Conservation (phyloP, 129 eudicot species). For the Chrysanthemum makinoi region DNA sequence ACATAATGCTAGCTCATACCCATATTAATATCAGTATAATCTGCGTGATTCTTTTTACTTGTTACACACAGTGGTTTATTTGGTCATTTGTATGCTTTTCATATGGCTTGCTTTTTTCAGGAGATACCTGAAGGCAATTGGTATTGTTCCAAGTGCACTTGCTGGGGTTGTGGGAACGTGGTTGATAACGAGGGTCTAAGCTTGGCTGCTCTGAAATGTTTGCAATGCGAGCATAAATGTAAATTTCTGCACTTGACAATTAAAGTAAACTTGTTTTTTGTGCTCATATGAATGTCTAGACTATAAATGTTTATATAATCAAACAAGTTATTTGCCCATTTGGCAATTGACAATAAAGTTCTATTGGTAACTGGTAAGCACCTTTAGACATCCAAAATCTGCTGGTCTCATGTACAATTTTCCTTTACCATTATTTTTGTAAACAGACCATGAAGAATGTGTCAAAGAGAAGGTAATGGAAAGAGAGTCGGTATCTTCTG, state of each 20-base stretch:
- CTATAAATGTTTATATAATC: background rate
- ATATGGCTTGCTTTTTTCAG: slow-evolving; percentile 37
- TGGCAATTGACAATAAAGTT: slow-evolving; percentile 1
- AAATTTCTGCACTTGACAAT: slow-evolving; percentile 22
- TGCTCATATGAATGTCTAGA: too few species aligned
- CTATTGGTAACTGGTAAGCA: background rate
- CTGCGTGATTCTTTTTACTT: background rate
- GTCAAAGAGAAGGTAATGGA: slow-evolving; percentile 38
- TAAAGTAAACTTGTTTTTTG: background rate
- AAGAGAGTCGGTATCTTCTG: slow-evolving; percentile 34
- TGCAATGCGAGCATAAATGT: slow-evolving; percentile 90
- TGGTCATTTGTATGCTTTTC: slow-evolving; percentile 8
- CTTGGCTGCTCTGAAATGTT: slow-evolving; percentile 49
- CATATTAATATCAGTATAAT: background rate
- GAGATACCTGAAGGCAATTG: slow-evolving; percentile 96
- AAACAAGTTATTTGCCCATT: background rate
- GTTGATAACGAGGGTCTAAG: slow-evolving; percentile 46
- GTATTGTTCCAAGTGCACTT: slow-evolving; percentile 90
- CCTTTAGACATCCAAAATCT: too few species aligned
- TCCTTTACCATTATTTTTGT: slow-evolving; percentile 16
- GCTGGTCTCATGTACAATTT: too few species aligned
- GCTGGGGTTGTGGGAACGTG: slow-evolving; percentile 67
- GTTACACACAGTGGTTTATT: background rate
- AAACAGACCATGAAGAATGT: slow-evolving; percentile 79
- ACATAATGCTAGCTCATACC: background rate